Conservation (phyloP, 208 protist genomes). For the Entamoeba nuttalli region DNA sequence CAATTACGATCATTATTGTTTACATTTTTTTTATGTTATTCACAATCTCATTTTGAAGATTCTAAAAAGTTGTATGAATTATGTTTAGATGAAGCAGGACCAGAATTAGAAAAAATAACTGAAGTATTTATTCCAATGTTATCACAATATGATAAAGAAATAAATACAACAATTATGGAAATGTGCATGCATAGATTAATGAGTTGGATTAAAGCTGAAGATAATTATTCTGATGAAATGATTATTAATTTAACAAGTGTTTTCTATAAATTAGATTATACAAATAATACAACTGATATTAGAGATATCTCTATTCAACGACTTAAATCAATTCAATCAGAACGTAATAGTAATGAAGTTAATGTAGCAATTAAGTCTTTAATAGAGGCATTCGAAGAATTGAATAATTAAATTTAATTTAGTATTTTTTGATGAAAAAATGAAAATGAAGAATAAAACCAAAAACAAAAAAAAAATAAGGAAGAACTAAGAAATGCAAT, state of each 20-base stretch:
- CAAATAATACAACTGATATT: neutral
- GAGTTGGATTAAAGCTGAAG: neutral
- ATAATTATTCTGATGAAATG: neutral
- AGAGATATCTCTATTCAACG: neutral
- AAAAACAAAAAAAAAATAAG: too few relatives aligned
- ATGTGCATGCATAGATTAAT: neutral
- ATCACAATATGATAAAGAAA: neutral
- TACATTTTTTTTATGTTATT: neutral
- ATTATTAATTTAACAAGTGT: neutral
- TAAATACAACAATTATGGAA: neutral
- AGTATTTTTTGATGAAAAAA: too few relatives aligned
- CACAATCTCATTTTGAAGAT: neutral
- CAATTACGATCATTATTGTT: neutral
- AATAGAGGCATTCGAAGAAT: too few relatives aligned
- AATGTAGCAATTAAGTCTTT: too few relatives aligned
- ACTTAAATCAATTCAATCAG: neutral
- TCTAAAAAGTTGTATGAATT: neutral
- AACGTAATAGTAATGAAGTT: neutral
- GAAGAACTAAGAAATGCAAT: too few relatives aligned
- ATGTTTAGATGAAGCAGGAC: neutral
- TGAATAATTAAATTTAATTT: too few relatives aligned
- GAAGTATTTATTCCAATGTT: neutral
- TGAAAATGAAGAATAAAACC: too few relatives aligned
- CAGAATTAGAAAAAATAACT: neutral
- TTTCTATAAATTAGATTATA: neutral